Evolutionary conservation across 345 rosid species (phyloP).

Genomic region (Linum usitatissimum): DNA sequence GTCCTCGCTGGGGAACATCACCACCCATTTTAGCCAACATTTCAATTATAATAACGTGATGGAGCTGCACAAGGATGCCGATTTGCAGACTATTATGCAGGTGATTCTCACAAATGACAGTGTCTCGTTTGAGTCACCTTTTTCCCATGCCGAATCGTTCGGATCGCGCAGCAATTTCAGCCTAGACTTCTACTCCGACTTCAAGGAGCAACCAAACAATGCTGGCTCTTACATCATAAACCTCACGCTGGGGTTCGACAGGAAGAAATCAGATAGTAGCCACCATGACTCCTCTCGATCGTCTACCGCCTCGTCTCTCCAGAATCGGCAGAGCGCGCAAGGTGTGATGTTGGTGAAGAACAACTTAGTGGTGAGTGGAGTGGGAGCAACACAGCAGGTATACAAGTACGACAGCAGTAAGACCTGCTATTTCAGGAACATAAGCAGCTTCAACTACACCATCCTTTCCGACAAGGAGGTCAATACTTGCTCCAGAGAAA

Average conservation of each 20-base stretch:
- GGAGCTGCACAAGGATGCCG: not conserved
- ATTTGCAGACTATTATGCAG: conserved; percentile 20
- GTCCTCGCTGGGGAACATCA: not conserved
- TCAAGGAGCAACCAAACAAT: conserved; percentile 28
- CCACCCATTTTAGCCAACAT: not conserved
- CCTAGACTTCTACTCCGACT: conserved; percentile 27
- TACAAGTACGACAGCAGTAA: conserved; percentile 38
- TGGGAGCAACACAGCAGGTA: conserved; percentile 44
- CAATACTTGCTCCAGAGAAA: conserved; percentile 22
- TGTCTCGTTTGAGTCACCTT: conserved; percentile 16
- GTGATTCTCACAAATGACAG: conserved; percentile 38
- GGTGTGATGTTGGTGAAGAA: conserved; percentile 39
- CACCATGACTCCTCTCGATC: too few relatives aligned
- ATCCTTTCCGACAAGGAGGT: conserved; percentile 39
- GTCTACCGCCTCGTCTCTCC: conserved; percentile 24
- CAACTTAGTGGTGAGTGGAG: conserved; percentile 35
- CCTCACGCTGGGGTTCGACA: conserved; percentile 47
- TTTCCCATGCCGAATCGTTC: conserved; percentile 14
- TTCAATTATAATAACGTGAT: not conserved
- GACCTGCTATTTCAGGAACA: conserved; percentile 61
- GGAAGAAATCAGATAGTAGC: conserved; percentile 28
- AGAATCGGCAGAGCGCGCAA: conserved; percentile 44
- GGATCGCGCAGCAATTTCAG: conserved; percentile 44
- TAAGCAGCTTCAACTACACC: conserved; percentile 58
- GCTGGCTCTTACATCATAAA: conserved; percentile 27